phyloP scores from a whole-genome alignment of 2,329 filamentous ascomycete genomes.

The Ustilaginoidea virens region DNA sequence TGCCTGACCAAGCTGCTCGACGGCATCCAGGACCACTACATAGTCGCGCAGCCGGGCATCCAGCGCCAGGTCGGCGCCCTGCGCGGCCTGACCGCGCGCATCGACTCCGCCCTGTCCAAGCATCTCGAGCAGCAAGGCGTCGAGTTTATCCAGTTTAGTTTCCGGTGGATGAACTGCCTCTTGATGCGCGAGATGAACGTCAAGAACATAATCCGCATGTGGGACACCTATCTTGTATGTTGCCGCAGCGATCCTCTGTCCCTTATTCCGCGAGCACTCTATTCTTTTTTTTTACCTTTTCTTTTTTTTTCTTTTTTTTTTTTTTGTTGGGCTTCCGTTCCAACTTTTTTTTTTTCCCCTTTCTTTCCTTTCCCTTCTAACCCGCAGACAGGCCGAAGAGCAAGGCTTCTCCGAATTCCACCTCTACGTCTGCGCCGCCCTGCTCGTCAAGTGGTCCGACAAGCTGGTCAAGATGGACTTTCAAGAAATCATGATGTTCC shows the following conservation, averaged over 20 bases:
- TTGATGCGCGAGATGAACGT: conserved; percentile 96
- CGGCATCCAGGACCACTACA: conserved; percentile 98
- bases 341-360: not conserved
- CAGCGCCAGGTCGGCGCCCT: conserved; percentile 83
- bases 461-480: conserved; percentile 96
- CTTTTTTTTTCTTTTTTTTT: not conserved
- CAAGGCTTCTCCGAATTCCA: conserved; percentile 98
- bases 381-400: conserved; percentile 62
- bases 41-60: conserved; percentile 92
- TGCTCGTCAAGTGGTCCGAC: conserved; percentile 95
- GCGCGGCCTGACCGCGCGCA: conserved; percentile 78
- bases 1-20: conserved; percentile 96
- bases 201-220: conserved; percentile 94
- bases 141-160: conserved; percentile 98
- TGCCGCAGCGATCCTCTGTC: not conserved
- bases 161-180: conserved; percentile 98
- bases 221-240: conserved; percentile 94
- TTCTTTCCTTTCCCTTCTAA: not conserved
- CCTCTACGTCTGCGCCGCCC: conserved; percentile 93
- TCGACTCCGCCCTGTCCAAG: conserved; percentile 69
- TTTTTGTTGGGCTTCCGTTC: too few relatives aligned
- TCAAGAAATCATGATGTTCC: conserved; percentile 97
- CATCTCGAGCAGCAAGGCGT: conserved; percentile 84
- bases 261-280: not conserved
- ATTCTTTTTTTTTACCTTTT: conserved; percentile 5